A percentile compares a stretch with the other conserved stretches of the same genome.
phyloP scores from a whole-genome alignment of 2,329 filamentous ascomycete species.

The Pleochaeta shiraiana region DNA sequence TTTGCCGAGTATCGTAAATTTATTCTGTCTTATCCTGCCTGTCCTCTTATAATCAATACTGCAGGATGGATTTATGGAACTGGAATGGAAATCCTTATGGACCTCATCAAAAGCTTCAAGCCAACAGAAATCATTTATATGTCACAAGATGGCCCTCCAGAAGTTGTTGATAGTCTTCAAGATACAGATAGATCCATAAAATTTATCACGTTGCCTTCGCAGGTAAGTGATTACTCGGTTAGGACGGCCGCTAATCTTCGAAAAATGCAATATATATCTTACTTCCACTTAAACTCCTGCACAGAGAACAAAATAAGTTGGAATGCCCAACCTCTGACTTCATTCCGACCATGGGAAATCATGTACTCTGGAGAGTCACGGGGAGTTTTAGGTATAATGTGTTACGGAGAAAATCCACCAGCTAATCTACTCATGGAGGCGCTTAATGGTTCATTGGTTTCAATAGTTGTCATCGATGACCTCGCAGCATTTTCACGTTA shows the following conservation, averaged over 20 bases:
- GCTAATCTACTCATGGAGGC: conserved; percentile 36
- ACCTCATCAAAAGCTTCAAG: conserved; percentile 29
- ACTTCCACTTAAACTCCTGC: conserved; percentile 36
- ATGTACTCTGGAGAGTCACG: conserved; percentile 28
- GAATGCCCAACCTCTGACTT: conserved; percentile 36
- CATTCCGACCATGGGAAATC: conserved; percentile 37
- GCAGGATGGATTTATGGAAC: conserved; percentile 54
- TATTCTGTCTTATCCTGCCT: conserved; percentile 20
- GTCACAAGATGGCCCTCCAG: conserved; percentile 36
- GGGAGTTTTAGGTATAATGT: conserved; percentile 42
- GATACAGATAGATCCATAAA: conserved; percentile 21
- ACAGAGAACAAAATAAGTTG: conserved; percentile 12
- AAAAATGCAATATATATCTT: conserved; percentile 60
- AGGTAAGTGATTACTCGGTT: conserved; percentile 30
- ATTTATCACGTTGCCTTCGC: conserved; percentile 35
- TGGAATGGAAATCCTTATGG: conserved; percentile 39
- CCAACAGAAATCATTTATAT: conserved; percentile 46
- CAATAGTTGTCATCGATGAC: conserved; percentile 38
- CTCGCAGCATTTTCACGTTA: conserved; percentile 25
- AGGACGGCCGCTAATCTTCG: conserved; percentile 43
- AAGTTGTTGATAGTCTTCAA: conserved; percentile 31
- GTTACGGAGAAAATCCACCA: conserved; percentile 41
- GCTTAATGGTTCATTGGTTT: conserved; percentile 48
- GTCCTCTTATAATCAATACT: conserved; percentile 48
- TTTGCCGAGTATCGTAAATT: conserved; percentile 31